phyloP scores from a whole-genome alignment of 2,329 filamentous ascomycete genomes.

The Ophiostoma sp. region DNA sequence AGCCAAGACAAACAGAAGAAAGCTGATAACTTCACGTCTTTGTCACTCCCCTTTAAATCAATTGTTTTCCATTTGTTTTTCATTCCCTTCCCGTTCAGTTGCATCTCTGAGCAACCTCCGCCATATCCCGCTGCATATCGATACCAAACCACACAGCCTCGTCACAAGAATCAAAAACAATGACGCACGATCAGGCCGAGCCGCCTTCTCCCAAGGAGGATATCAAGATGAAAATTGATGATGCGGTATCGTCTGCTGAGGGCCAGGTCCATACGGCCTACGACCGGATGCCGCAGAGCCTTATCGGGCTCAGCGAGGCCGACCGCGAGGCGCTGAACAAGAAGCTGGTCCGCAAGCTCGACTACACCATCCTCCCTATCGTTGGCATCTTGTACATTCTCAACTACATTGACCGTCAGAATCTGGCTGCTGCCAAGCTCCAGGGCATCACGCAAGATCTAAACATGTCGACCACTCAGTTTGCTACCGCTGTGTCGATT shows the following conservation, averaged over 20 bases:
- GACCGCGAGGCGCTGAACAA: slow-evolving; percentile 19
- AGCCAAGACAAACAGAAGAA: neutral
- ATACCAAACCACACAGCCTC: neutral
- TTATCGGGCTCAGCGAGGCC: slow-evolving; percentile 20
- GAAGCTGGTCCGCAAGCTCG: slow-evolving; percentile 29
- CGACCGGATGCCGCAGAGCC: slow-evolving; percentile 22
- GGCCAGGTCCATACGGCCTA: slow-evolving; percentile 12
- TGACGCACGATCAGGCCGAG: neutral
- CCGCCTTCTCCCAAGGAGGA: neutral
- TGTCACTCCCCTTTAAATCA: neutral
- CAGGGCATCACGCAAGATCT: slow-evolving; percentile 29
- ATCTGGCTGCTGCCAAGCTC: slow-evolving; percentile 28
- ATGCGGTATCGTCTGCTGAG: slow-evolving; percentile 13
- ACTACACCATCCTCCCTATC: slow-evolving; percentile 26
- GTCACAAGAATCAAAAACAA: neutral
- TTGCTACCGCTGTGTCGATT: slow-evolving; percentile 59
- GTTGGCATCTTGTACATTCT: slow-evolving; percentile 28
- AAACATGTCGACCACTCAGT: slow-evolving; percentile 46
- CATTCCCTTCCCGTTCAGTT: neutral
- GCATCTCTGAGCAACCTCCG: neutral
- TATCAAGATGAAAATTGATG: slow-evolving; percentile 13
- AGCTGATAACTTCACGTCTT: neutral
- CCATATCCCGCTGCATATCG: neutral
- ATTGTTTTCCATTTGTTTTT: neutral
- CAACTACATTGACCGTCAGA: slow-evolving; percentile 30